Conservation (phyloP, 305 asterid species). For the Fraxinus xanthoxyloides region DNA sequence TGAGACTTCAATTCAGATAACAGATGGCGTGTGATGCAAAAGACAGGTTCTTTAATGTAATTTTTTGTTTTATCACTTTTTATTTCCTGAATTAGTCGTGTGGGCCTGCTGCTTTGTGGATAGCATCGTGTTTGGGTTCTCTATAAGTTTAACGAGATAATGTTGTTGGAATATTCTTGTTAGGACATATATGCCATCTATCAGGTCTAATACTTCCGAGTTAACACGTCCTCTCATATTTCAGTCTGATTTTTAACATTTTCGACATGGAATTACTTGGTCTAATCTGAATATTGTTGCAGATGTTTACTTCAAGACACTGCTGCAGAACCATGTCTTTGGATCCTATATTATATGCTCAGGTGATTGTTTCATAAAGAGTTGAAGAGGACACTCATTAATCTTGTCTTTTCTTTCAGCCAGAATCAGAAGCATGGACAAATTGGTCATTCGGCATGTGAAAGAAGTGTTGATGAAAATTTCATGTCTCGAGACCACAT, state of each 20-base stretch:
- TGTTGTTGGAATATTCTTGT: not conserved
- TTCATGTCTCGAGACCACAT: constrained; percentile 30
- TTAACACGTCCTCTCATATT: not conserved
- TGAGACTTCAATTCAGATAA: not conserved
- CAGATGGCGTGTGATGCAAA: no score
- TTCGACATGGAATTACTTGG: not conserved
- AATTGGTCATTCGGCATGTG: constrained; percentile 14
- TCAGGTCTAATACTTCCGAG: not conserved
- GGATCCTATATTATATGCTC: not conserved
- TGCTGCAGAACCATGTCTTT: not conserved
- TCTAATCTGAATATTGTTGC: not conserved
- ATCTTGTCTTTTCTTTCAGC: not conserved
- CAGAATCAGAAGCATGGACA: not conserved
- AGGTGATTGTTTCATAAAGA: not conserved
- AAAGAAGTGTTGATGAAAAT: constrained; percentile 18
- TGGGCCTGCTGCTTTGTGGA: not conserved
- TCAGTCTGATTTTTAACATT: not conserved
- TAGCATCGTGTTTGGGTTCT: not conserved
- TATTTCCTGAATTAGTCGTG: not conserved
- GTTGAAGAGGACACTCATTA: not conserved
- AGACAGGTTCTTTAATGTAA: not conserved
- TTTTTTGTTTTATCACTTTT: not conserved
- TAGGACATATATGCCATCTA: not conserved
- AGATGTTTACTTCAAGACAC: not conserved
- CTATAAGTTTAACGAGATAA: not conserved